Evolutionary conservation across 2,329 filamentous ascomycete species (phyloP).

Genomic region (Epichloe glyceriae): DNA sequence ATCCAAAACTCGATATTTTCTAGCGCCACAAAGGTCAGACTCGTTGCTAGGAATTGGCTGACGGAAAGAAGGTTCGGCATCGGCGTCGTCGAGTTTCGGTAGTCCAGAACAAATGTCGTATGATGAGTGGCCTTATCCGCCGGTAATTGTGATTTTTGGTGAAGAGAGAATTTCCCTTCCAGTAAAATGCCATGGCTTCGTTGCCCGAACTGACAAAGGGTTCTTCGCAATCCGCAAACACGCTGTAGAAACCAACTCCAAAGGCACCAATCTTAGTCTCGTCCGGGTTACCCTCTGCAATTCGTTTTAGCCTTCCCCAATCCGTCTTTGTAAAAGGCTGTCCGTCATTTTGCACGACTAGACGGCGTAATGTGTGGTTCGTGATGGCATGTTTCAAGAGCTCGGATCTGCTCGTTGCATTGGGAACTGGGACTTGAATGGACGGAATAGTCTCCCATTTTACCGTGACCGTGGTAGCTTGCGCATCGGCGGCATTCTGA

Average conservation of each 20-base stretch:
- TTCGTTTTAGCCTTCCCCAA: constrained; percentile 86
- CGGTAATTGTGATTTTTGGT: constrained; percentile 73
- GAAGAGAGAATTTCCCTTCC: constrained; percentile 96
- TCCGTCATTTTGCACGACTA: constrained; percentile 91
- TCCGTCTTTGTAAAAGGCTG: constrained; percentile 79
- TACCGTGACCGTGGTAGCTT: constrained; percentile 77
- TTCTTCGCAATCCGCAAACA: constrained; percentile 96
- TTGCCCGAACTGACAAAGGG: constrained; percentile 89
- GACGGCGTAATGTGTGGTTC: constrained; percentile 72
- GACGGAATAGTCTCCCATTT: constrained; percentile 88
- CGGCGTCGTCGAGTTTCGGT: constrained; percentile 76
- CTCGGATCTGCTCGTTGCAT: constrained; percentile 52
- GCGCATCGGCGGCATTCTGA: constrained; percentile 96
- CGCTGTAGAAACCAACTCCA: constrained; percentile 95
- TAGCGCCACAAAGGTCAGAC: constrained; percentile 86
- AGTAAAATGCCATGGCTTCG: constrained; percentile 97
- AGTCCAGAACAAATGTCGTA: constrained; percentile 91
- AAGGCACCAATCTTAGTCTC: constrained; percentile 99
- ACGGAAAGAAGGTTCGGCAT: constrained; percentile 77
- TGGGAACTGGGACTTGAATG: constrained; percentile 56
- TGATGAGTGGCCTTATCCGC: constrained; percentile 51
- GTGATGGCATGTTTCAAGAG: constrained; percentile 71
- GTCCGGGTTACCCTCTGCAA: constrained; percentile 97
- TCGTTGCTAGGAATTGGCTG: constrained; percentile 85
- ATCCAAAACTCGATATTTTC: constrained; percentile 81